Conservation (phyloP, 148 eudicot species). For the Persicaria maculosa region DNA sequence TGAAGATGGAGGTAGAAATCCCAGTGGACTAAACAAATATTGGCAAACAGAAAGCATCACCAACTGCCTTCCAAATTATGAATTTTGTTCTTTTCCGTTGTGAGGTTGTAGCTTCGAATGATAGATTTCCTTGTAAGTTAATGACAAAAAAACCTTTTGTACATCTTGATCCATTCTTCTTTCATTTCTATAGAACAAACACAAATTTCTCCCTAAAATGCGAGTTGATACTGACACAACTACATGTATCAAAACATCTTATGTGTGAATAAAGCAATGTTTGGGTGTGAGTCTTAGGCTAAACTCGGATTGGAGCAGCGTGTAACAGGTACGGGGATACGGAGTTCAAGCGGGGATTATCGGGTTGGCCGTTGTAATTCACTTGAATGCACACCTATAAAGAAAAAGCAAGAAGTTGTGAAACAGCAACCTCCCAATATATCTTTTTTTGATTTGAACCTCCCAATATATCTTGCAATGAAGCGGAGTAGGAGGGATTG, state of each 20-base stretch:
- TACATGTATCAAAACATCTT: background rate
- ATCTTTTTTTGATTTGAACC: too few species aligned
- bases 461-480: too few species aligned
- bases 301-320: too few species aligned
- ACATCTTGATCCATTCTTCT: background rate
- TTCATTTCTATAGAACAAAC: background rate
- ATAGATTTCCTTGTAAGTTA: background rate
- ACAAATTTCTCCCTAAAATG: background rate
- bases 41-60: background rate
- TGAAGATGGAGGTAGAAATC: constrained; percentile 40
- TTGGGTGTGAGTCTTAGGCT: too few species aligned
- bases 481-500: too few species aligned
- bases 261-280: too few species aligned
- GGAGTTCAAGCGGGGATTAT: too few species aligned
- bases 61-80: background rate
- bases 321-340: too few species aligned
- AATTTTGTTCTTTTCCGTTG: background rate
- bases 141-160: constrained; percentile 1
- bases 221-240: background rate
- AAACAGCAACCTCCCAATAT: too few species aligned
- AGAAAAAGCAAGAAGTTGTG: too few species aligned
- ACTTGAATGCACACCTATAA: too few species aligned
- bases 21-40: constrained; percentile 25
- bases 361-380: too few species aligned
- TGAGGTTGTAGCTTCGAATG: constrained; percentile 1